Conservation (phyloP, 2,329 filamentous ascomycete genomes). For the Monosporascus sp. region DNA sequence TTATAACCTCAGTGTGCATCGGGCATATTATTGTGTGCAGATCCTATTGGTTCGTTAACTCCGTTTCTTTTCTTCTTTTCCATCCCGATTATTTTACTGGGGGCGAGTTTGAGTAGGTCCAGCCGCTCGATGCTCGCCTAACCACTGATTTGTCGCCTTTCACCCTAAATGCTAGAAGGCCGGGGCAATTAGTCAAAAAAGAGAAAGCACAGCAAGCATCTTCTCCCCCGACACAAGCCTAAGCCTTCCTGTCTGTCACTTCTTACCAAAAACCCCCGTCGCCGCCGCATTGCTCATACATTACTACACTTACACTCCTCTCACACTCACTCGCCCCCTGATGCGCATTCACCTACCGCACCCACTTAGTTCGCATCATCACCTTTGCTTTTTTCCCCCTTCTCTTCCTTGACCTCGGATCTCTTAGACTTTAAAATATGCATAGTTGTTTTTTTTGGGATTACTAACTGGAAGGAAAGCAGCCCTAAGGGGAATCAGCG, state of each 20-base stretch:
- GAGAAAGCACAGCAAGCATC: background rate
- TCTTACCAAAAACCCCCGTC: background rate
- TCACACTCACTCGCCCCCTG: background rate
- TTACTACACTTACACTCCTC: background rate
- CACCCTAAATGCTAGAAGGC: background rate
- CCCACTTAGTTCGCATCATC: background rate
- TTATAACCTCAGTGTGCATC: background rate
- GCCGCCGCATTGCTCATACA: background rate
- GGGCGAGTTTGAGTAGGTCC: background rate
- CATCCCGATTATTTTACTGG: conserved; percentile 5
- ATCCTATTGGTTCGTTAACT: conserved; percentile 8
- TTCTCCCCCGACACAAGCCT: background rate
- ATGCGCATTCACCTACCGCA: background rate
- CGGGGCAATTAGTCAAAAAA: background rate
- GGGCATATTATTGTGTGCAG: background rate
- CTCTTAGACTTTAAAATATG: background rate
- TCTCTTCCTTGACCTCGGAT: background rate
- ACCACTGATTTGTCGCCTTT: background rate
- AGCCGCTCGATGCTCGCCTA: background rate
- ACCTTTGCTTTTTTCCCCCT: background rate
- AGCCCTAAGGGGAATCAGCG: background rate
- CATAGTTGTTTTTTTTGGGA: background rate
- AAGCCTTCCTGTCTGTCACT: background rate
- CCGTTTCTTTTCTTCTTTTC: conserved; percentile 23
- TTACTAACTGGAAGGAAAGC: background rate